These are phyloP conservation scores for Aspergillus sclerotiicarbonarius DNA, from an alignment of 495 filamentous ascomycete species.

Conservation along the genomic window DNA sequence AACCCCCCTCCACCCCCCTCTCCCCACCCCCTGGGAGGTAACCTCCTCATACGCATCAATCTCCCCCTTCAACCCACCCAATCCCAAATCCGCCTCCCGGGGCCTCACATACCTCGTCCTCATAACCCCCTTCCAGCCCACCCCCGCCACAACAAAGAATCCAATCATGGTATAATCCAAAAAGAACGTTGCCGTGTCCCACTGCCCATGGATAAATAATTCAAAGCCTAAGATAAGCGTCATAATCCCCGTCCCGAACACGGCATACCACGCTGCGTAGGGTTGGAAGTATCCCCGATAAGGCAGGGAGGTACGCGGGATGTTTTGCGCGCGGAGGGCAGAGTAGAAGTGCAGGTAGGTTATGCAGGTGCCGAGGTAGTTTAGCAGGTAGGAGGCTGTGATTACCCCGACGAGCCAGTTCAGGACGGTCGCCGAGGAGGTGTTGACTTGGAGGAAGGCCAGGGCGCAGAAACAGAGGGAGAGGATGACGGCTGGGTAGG, in stretches of 20 bases:
- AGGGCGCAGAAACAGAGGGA: slow-evolving; percentile 44
- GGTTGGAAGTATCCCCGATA: slow-evolving; percentile 32
- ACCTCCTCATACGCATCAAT: slow-evolving; percentile 61
- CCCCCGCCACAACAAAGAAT: slow-evolving; percentile 45
- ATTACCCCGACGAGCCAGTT: slow-evolving; percentile 29
- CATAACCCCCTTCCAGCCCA: slow-evolving; percentile 54
- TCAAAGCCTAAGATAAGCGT: slow-evolving; percentile 28
- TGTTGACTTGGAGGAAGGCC: slow-evolving; percentile 28
- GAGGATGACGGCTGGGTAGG: slow-evolving; percentile 38
- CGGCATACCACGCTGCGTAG: slow-evolving; percentile 30
- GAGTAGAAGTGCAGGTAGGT: slow-evolving; percentile 49
- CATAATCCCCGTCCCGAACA: slow-evolving; percentile 35
- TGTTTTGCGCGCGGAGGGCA: slow-evolving; percentile 31
- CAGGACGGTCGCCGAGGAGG: slow-evolving; percentile 25
- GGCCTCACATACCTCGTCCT: slow-evolving; percentile 45
- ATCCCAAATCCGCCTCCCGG: slow-evolving; percentile 34
- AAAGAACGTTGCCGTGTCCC: slow-evolving; percentile 28
- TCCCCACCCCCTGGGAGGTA: too few relatives aligned
- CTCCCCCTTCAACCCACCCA: slow-evolving; percentile 42
- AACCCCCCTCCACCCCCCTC: too few relatives aligned
- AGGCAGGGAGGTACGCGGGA: slow-evolving; percentile 30
- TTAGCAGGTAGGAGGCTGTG: slow-evolving; percentile 32
- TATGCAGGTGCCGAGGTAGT: slow-evolving; percentile 46
- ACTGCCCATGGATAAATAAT: slow-evolving; percentile 30
- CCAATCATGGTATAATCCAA: slow-evolving; percentile 44